Conservation (phyloP, 116 monocot species). For the Phalaenopsis hybrid region DNA sequence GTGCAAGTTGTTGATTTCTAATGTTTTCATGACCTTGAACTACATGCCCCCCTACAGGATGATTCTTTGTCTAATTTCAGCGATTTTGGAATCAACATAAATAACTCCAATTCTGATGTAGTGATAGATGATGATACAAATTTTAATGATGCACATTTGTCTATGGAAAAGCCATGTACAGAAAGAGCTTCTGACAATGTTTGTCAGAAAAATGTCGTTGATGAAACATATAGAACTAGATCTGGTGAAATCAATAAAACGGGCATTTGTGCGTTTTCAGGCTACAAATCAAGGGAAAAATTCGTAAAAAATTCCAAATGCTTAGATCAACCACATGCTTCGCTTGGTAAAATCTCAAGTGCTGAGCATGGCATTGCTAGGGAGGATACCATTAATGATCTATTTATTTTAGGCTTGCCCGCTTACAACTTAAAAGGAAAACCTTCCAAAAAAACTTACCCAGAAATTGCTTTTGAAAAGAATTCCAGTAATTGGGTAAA, state of each 20-base stretch:
- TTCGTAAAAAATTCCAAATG: conserved; percentile 1
- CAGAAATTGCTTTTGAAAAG: background rate
- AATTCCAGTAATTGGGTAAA: background rate
- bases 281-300: conserved; percentile 10
- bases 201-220: no score
- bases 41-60: conserved; percentile 7
- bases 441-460: conserved; percentile 5
- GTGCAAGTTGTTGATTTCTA: background rate
- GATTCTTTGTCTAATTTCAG: background rate
- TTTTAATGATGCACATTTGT: conserved; percentile 3
- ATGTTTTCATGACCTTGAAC: background rate
- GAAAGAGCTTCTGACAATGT: background rate
- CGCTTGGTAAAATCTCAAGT: background rate
- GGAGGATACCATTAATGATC: conserved; percentile 11
- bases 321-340: conserved; percentile 6
- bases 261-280: background rate
- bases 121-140: conserved; percentile 7
- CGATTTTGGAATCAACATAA: background rate
- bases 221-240: background rate
- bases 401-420: conserved; percentile 1
- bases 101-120: background rate
- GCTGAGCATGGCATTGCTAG: background rate
- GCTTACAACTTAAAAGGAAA: conserved; percentile 4
- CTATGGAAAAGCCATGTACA: background rate
- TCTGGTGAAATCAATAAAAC: background rate